These are phyloP conservation scores for Penicillium sp. DNA, from an alignment of 2,329 filamentous ascomycete species.

Conservation along the genomic window DNA sequence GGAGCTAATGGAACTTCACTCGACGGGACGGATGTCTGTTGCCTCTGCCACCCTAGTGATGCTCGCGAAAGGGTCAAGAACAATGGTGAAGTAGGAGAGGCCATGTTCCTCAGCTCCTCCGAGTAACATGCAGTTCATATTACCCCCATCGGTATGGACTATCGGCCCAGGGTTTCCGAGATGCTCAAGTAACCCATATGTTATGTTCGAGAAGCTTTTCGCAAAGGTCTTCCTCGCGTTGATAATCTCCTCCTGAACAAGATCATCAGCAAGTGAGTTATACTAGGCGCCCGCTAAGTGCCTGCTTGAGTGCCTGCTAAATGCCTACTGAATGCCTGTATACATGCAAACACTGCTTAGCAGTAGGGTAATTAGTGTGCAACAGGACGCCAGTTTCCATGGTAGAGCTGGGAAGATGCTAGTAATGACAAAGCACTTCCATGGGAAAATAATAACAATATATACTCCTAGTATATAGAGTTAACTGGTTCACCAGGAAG, in stretches of 20 bases:
- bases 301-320: too few species aligned
- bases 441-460: background rate
- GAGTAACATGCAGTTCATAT: background rate
- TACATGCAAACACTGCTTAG: too few species aligned
- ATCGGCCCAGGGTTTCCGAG: background rate
- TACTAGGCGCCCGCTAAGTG: background rate
- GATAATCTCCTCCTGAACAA: background rate
- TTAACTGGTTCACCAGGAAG: background rate
- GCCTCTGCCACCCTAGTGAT: background rate
- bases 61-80: background rate
- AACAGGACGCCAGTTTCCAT: too few species aligned
- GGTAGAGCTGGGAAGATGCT: background rate
- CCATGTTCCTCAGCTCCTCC: background rate
- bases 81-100: background rate
- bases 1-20: background rate
- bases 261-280: background rate
- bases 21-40: background rate
- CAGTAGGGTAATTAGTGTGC: too few species aligned
- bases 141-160: background rate
- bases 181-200: background rate
- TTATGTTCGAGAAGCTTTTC: background rate
- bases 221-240: background rate
- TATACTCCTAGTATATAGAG: background rate
- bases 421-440: background rate
- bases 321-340: too few species aligned